A percentile compares a stretch with the other conserved stretches of the same genome.
Evolutionary conservation across 2,329 filamentous ascomycete species (phyloP).

Genomic region (Fusarium lateritium): DNA sequence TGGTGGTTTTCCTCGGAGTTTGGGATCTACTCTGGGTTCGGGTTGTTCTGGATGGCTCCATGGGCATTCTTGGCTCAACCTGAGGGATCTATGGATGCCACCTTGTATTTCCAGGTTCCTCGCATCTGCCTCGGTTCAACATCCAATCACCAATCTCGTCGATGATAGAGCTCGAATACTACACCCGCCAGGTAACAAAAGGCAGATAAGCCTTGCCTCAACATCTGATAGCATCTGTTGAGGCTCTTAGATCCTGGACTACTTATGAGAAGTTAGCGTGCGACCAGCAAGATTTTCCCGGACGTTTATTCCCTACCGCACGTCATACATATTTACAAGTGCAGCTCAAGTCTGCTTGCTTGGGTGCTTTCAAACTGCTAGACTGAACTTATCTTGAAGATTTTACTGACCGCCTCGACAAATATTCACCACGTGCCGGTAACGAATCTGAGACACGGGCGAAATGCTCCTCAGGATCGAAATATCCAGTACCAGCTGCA

Average conservation of each 20-base stretch:
- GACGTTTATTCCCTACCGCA: not conserved
- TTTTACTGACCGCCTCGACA: slow-evolving; percentile 21
- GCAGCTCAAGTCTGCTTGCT: not conserved
- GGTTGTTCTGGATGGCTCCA: not conserved
- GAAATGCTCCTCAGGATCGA: slow-evolving; percentile 15
- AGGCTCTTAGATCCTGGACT: slow-evolving; percentile 15
- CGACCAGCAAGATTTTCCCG: not conserved
- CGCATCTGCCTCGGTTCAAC: not conserved
- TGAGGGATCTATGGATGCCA: slow-evolving; percentile 4
- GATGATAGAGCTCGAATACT: not conserved
- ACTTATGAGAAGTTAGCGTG: slow-evolving; percentile 9
- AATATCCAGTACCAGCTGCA: slow-evolving; percentile 8
- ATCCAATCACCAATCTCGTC: not conserved
- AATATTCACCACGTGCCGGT: slow-evolving; percentile 3
- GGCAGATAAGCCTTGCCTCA: slow-evolving; percentile 5
- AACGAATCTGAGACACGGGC: slow-evolving; percentile 9
- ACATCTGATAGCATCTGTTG: slow-evolving; percentile 16
- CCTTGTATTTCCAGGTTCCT: not conserved
- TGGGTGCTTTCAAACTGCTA: not conserved
- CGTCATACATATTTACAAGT: slow-evolving; percentile 18
- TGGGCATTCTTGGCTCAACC: not conserved
- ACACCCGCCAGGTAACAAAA: slow-evolving; percentile 11
- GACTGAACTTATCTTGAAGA: not conserved
- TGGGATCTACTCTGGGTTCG: slow-evolving; percentile 13
- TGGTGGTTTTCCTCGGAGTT: slow-evolving; percentile 31